These are phyloP conservation scores for Sclerotinia glacialis DNA, from an alignment of 2,329 filamentous ascomycete genomes.

Conservation along the genomic window DNA sequence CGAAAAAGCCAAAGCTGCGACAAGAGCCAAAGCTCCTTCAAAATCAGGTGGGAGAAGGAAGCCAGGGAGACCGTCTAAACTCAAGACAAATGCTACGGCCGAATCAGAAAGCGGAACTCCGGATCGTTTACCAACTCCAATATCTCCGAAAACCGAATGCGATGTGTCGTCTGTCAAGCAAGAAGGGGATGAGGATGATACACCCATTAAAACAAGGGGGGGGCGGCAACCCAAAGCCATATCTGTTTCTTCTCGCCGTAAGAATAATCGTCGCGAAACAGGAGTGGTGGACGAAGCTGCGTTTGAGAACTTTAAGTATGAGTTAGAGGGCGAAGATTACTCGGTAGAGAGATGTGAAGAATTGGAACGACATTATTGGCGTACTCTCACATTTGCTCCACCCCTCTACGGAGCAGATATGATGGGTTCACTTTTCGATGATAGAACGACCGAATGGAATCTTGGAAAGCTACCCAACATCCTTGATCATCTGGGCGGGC, in stretches of 20 bases:
- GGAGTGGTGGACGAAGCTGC: slow-evolving; percentile 84
- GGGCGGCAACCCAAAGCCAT: slow-evolving; percentile 52
- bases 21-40: slow-evolving; percentile 33
- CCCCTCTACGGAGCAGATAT: slow-evolving; percentile 96
- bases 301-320: slow-evolving; percentile 89
- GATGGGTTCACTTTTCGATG: slow-evolving; percentile 90
- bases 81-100: slow-evolving; percentile 29
- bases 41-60: slow-evolving; percentile 29
- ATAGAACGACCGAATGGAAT: slow-evolving; percentile 83
- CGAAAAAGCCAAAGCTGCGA: slow-evolving; percentile 35
- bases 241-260: slow-evolving; percentile 81
- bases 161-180: slow-evolving; percentile 39
- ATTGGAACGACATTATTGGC: slow-evolving; percentile 94
- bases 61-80: slow-evolving; percentile 30
- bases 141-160: slow-evolving; percentile 47
- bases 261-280: slow-evolving; percentile 78
- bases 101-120: slow-evolving; percentile 44
- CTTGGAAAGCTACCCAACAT: slow-evolving; percentile 91
- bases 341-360: slow-evolving; percentile 91
- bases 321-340: slow-evolving; percentile 80
- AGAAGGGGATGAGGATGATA: slow-evolving; percentile 46
- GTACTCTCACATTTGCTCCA: slow-evolving; percentile 89
- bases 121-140: slow-evolving; percentile 51
- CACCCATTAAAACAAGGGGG: slow-evolving; percentile 41
- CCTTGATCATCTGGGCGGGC: slow-evolving; percentile 88